A percentile compares a stretch with the other conserved stretches of the same genome.
phyloP scores from a whole-genome alignment of 352 stramenopile species.

The Phytophthora kernoviae region DNA sequence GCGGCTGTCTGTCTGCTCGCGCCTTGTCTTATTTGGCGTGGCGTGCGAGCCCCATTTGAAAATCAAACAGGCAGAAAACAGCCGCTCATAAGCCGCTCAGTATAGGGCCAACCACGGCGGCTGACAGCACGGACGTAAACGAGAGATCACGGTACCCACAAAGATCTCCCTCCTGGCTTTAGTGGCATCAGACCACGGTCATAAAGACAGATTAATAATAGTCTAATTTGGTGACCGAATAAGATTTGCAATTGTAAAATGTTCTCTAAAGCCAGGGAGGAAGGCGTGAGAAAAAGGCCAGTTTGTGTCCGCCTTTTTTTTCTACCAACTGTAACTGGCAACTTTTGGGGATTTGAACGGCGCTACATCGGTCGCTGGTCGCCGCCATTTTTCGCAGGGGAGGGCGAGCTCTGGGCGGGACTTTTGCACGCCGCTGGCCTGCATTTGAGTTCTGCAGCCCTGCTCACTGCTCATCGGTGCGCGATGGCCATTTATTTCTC shows the following conservation, averaged over 20 bases:
- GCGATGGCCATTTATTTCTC: conserved; percentile 7
- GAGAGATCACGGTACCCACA: conserved; percentile 7
- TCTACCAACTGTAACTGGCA: background rate
- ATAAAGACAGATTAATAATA: background rate
- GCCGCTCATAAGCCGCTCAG: background rate
- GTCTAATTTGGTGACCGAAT: conserved; percentile 17
- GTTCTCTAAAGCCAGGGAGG: conserved; percentile 18
- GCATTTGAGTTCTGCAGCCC: background rate
- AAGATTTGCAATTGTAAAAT: conserved; percentile 25
- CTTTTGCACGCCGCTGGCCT: background rate
- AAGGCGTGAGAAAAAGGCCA: conserved; percentile 38
- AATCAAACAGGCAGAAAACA: conserved; percentile 31
- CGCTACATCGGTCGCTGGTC: too few relatives aligned
- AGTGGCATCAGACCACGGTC: background rate
- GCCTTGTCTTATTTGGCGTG: conserved; percentile 22
- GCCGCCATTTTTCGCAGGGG: conserved; percentile 1
- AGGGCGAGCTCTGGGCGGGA: background rate
- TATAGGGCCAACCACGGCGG: too few relatives aligned
- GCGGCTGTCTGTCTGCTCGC: conserved; percentile 33
- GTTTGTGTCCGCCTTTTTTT: conserved; percentile 26
- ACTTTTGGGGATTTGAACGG: too few relatives aligned
- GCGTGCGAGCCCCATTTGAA: conserved; percentile 41
- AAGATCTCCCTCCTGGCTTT: conserved; percentile 22
- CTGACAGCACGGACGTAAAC: conserved; percentile 28
- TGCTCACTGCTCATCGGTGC: background rate